Conservation (phyloP, 495 filamentous ascomycete species). For the Penicillium psychrofluorescens region DNA sequence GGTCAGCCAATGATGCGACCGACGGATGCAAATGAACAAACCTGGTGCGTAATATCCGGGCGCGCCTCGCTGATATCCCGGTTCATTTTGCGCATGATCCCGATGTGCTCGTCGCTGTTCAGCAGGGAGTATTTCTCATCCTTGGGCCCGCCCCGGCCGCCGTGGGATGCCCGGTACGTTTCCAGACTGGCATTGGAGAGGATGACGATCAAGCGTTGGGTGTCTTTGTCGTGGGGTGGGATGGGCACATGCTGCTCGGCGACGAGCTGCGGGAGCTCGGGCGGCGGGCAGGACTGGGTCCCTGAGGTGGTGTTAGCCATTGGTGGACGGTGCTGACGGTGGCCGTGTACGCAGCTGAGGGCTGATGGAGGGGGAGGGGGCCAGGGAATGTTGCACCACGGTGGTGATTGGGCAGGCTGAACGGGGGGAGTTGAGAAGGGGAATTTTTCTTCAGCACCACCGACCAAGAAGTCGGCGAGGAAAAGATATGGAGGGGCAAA, state of each 20-base stretch:
- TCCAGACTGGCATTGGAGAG: constrained; percentile 96
- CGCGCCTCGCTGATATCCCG: constrained; percentile 95
- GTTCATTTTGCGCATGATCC: constrained; percentile 98
- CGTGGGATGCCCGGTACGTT: constrained; percentile 82
- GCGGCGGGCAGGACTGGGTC: constrained; percentile 92
- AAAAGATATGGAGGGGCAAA: no score
- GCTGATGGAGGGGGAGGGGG: background rate
- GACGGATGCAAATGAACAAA: constrained; percentile 32
- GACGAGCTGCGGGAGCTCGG: constrained; percentile 79
- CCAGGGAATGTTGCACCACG: background rate
- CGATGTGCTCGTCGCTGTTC: constrained; percentile 98
- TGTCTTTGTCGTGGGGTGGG: constrained; percentile 75
- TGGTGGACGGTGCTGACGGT: no score
- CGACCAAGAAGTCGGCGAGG: no score
- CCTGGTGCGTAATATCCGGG: constrained; percentile 97
- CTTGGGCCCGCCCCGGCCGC: constrained; percentile 57
- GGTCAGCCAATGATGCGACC: constrained; percentile 1
- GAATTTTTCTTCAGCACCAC: no score
- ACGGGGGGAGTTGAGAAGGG: no score
- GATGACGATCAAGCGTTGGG: constrained; percentile 86
- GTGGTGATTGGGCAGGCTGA: background rate
- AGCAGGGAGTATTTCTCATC: constrained; percentile 94
- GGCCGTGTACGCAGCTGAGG: no score
- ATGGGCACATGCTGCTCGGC: constrained; percentile 90
- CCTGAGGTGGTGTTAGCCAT: constrained; percentile 28